phyloP scores from a whole-genome alignment of 139 green algal genomes.

The Zygnema cylindricum region DNA sequence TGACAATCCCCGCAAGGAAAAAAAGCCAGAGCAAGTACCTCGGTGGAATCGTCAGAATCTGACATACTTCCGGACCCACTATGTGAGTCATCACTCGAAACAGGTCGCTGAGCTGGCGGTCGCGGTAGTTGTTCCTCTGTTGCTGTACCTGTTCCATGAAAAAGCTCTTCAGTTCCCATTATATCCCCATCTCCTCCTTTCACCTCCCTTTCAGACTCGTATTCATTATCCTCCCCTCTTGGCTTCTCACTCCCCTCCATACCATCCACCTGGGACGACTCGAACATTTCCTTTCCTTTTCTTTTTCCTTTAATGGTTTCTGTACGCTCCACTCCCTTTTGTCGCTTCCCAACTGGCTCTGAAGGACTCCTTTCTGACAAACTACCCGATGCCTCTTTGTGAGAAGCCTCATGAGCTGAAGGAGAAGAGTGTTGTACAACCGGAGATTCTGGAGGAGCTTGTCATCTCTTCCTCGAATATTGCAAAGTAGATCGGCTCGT shows the following conservation, averaged over 20 bases:
- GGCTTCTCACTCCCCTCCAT: neutral
- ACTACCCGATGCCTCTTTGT: neutral
- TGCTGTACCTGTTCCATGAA: neutral
- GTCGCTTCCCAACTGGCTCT: neutral
- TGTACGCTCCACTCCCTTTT: neutral
- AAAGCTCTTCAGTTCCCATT: neutral
- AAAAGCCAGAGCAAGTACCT: too few species aligned
- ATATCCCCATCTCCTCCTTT: neutral
- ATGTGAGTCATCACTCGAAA: too few species aligned
- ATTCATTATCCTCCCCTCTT: neutral
- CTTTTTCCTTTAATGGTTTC: neutral
- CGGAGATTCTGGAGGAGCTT: neutral
- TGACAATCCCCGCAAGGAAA: too few species aligned
- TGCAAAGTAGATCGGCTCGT: neutral
- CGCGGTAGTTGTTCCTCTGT: neutral
- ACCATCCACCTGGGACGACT: neutral
- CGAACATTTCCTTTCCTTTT: neutral
- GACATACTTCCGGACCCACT: too few species aligned
- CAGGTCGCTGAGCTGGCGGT: too few species aligned
- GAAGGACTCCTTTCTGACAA: neutral
- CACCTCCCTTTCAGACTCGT: neutral
- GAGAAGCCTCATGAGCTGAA: neutral
- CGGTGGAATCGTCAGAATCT: too few species aligned
- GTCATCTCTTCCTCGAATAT: neutral
- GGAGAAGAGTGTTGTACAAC: neutral